Base-by-base conservation (phyloP, 805 yeast genomes). In the Saturnispora sekii region DNA sequence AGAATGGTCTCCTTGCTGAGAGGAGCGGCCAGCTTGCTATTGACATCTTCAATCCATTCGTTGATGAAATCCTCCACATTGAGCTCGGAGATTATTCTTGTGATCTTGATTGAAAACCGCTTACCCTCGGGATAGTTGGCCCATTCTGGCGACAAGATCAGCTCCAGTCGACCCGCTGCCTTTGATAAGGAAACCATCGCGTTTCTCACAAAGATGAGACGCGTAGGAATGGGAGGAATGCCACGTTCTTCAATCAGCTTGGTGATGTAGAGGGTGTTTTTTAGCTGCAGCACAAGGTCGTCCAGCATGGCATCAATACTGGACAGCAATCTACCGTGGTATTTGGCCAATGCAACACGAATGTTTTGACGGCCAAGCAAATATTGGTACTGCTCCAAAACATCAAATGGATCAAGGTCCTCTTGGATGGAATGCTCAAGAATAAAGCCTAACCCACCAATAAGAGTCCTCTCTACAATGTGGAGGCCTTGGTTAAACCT, bases 61-160 rank as follows among this genome's bases (percentile, higher is more conserved):
- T 66, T 60, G 41, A 70, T 72, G 0, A 73, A 51, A 0, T 44
- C 48, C 26, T 68, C 60, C 0, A 76, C 56, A 40, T 80, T 66
- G 10, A 79, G 59, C 40, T 70, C 73, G 18, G 65, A 60, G n/a
- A 66, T 53, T 40, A 84, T 65, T 0, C 65, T 59, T 2, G 58
- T 52, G 18, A 76, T 68, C 48, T 77, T 84, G 1, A 65, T 58
- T 10, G 72, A 65, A 1, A 90, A 72, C 48, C 72, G 74, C 43
- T 70, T 72, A 0, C 96, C 96, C 43, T 80, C 87, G 2, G 80
- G 73, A 47, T 75, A 77, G 9, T 68, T 62, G 16, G 59, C 63
- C 89, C 89, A 82, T 7, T 77, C 76, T 14, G 66, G 55, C 0
- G 88, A 84, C 7, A 82, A 61, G 4, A 81, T 67, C 10, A 68